Evolutionary conservation across 192 early-diverging fungal genomes (phyloP), one percentile per base, ranked within the genome.

Genomic region (Coemansia aciculifera): DNA sequence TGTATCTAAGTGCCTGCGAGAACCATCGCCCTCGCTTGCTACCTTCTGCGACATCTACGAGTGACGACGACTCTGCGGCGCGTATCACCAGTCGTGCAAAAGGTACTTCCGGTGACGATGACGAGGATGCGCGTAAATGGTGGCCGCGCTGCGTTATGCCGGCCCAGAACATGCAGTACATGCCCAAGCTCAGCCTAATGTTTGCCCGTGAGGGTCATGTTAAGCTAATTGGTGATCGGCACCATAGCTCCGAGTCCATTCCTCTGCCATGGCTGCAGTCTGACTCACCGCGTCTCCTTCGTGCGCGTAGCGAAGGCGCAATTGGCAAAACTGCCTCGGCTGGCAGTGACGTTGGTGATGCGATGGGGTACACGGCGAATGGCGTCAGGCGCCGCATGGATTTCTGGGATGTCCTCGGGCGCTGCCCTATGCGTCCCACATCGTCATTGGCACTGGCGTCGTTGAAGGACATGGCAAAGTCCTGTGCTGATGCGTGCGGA

Each of bases 161-260:
- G 3, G 73, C 72, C 17, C 78, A 74, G 3, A 81, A 75, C 56
- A 81, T 81, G 78, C 78, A 81, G 60, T 81, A 75, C 56, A 81
- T 81, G 78, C 78, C 78, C 5, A 75, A 75, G 43, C 69, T 81
- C 12, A 74, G 72, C 64, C 59, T 59, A 8, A 32, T 72, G 24
- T 65, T 77, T 38, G 39, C 57, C 1, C 49, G 57, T 5, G 34
- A 59, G 5, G 29, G 5, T 1, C 31, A 15, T 31, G 27, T 27
- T 27, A 57, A 43, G 62, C 44, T 62, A 29, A 17, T 54, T 31
- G 29, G 63, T 44, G 5, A 59, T 61, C 32, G 49, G 44, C 31
- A 48, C 52, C 56, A 29, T 8, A 52, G 51, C 51, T 52, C 51
- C 23, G 68, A 56, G 27, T 63, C 43, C 49, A 32, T 37, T 27